These are phyloP conservation scores for Discostella stelligera DNA, from an alignment of 352 stramenopile species.

Conservation along the genomic window DNA sequence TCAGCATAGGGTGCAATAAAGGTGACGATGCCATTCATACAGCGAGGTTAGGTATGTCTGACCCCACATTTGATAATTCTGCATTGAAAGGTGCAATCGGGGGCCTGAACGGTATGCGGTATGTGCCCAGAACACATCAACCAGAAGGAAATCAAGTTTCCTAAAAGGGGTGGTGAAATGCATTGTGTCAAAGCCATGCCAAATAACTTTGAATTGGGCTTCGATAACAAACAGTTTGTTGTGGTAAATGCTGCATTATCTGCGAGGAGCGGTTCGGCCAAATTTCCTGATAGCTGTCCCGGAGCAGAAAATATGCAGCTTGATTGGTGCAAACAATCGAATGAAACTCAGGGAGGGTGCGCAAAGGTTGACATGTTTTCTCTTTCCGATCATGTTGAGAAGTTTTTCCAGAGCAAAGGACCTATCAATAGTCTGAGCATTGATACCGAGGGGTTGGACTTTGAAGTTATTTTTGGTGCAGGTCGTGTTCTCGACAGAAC, in stretches of 20 bases:
- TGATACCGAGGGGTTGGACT: constrained; percentile 58
- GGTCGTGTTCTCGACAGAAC: constrained; percentile 24
- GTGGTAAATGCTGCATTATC: constrained; percentile 29
- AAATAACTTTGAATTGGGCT: constrained; percentile 16
- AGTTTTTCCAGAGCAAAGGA: neutral
- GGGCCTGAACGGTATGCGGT: neutral
- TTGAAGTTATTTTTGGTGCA: constrained; percentile 42
- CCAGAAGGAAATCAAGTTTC: neutral
- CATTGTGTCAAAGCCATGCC: constrained; percentile 58
- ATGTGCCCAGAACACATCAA: constrained; percentile 1
- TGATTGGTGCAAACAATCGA: neutral
- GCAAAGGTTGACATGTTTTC: constrained; percentile 8
- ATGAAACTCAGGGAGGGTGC: neutral
- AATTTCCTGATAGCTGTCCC: neutral
- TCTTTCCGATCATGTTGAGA: constrained; percentile 11
- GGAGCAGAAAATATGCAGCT: neutral
- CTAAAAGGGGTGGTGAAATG: constrained; percentile 14
- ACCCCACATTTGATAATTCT: constrained; percentile 4
- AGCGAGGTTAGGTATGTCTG: constrained; percentile 15
- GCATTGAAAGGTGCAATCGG: constrained; percentile 1
- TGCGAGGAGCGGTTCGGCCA: neutral
- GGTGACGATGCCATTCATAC: constrained; percentile 18
- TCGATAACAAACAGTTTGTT: constrained; percentile 14
- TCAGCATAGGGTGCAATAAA: constrained; percentile 25
- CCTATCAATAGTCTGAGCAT: constrained; percentile 52